These are phyloP conservation scores for Petasospora fabianii DNA, from an alignment of 1,139 yeast species.

Conservation along the genomic window DNA sequence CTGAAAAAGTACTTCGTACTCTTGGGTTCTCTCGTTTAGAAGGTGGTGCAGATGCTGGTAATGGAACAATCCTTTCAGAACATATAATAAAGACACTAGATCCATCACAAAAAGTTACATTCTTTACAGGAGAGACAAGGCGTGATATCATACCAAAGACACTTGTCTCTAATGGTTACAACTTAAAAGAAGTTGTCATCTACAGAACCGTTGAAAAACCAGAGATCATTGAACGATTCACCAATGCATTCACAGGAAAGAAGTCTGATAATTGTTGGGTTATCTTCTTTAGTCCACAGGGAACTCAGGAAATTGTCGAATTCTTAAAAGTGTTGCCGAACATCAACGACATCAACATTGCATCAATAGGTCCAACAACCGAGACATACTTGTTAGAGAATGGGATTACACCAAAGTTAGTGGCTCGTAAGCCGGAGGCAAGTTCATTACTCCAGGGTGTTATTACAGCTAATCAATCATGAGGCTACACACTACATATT, in stretches of 20 bases:
- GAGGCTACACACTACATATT: too few relatives aligned
- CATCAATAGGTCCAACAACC: constrained; percentile 94
- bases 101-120: constrained; percentile 41
- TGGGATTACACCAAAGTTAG: constrained; percentile 56
- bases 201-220: constrained; percentile 59
- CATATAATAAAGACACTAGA: constrained; percentile 47
- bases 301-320: constrained; percentile 60
- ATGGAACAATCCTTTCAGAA: constrained; percentile 69
- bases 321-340: constrained; percentile 32
- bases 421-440: constrained; percentile 75
- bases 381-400: constrained; percentile 52
- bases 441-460: constrained; percentile 42
- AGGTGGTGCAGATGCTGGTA: constrained; percentile 80
- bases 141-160: constrained; percentile 76
- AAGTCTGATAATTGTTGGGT: constrained; percentile 47
- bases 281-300: constrained; percentile 90
- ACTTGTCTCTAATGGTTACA: constrained; percentile 42
- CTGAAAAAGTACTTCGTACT: constrained; percentile 53
- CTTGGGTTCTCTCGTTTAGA: constrained; percentile 66
- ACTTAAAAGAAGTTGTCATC: constrained; percentile 61
- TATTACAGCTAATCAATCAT: constrained; percentile 1
- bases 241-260: constrained; percentile 30
- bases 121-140: constrained; percentile 83
- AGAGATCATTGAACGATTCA: constrained; percentile 35
- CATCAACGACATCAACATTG: constrained; percentile 42